A percentile compares a stretch with the other conserved stretches of the same genome.
phyloP scores from a whole-genome alignment of 495 filamentous ascomycete genomes.

The Daldinia grandis region DNA sequence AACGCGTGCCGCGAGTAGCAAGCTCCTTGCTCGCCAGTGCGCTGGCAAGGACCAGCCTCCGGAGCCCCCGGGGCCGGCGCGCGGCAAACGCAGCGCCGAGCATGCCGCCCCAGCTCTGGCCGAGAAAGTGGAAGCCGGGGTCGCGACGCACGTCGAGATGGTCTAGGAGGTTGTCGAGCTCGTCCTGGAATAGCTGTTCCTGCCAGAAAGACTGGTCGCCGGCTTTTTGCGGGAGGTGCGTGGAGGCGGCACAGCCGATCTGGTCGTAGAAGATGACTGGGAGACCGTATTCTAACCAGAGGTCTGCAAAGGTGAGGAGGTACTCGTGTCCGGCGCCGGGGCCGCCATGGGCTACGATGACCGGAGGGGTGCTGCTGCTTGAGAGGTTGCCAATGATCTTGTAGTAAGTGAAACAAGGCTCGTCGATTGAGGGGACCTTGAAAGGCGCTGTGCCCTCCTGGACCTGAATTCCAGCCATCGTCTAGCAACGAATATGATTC shows the following conservation, averaged over 20 bases:
- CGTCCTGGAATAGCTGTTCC: slow-evolving; percentile 54
- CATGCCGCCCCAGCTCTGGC: slow-evolving; percentile 30
- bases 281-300: slow-evolving; percentile 38
- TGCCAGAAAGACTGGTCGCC: slow-evolving; percentile 58
- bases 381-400: slow-evolving; percentile 1
- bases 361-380: not conserved
- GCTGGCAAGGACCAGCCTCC: slow-evolving; percentile 54
- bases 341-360: slow-evolving; percentile 54
- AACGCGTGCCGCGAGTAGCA: slow-evolving; percentile 41
- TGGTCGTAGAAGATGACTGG: slow-evolving; percentile 64
- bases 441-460: not conserved
- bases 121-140: slow-evolving; percentile 20
- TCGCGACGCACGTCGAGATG: slow-evolving; percentile 40
- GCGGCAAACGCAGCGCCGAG: slow-evolving; percentile 29
- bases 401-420: slow-evolving; percentile 2
- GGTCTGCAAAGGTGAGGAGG: slow-evolving; percentile 48
- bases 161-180: slow-evolving; percentile 59
- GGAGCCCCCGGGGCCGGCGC: slow-evolving; percentile 51
- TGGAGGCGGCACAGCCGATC: slow-evolving; percentile 57
- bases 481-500: not conserved
- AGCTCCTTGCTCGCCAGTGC: slow-evolving; percentile 44
- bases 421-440: not conserved
- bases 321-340: slow-evolving; percentile 56
- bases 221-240: slow-evolving; percentile 54
- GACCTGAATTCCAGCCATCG: not conserved